These are phyloP conservation scores for Ramaria rubella DNA, from an alignment of 768 basidiomycete species.

Conservation along the genomic window DNA sequence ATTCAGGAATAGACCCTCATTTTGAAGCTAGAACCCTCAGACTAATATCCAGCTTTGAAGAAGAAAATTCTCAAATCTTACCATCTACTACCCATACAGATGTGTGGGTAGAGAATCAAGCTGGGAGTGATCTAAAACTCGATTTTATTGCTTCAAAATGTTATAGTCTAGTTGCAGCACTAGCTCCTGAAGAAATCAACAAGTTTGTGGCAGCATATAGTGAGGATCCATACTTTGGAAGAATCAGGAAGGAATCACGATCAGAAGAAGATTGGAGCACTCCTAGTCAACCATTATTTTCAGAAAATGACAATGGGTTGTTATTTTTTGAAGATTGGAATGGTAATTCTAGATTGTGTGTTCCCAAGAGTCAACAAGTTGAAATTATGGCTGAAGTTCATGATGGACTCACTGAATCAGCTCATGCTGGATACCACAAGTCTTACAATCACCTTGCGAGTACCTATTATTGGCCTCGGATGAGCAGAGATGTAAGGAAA, in stretches of 20 bases:
- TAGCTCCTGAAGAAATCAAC: background rate
- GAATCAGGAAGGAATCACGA: background rate
- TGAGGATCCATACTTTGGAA: background rate
- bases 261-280: conserved; percentile 2
- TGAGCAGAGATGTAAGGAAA: conserved; percentile 17
- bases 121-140: background rate
- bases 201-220: background rate
- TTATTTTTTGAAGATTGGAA: conserved; percentile 4
- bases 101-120: background rate
- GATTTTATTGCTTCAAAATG: conserved; percentile 5
- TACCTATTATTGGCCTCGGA: conserved; percentile 22
- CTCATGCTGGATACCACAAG: conserved; percentile 18
- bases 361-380: conserved; percentile 4
- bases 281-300: conserved; percentile 11
- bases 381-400: conserved; percentile 5
- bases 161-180: background rate
- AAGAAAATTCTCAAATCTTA: background rate
- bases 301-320: conserved; percentile 9
- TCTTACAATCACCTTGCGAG: conserved; percentile 13
- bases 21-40: background rate
- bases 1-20: background rate
- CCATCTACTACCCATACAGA: background rate
- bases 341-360: conserved; percentile 6
- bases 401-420: conserved; percentile 15
- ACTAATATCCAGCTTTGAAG: background rate